Conservation (phyloP, 306 rosid species). For the Corylus heterophylla region DNA sequence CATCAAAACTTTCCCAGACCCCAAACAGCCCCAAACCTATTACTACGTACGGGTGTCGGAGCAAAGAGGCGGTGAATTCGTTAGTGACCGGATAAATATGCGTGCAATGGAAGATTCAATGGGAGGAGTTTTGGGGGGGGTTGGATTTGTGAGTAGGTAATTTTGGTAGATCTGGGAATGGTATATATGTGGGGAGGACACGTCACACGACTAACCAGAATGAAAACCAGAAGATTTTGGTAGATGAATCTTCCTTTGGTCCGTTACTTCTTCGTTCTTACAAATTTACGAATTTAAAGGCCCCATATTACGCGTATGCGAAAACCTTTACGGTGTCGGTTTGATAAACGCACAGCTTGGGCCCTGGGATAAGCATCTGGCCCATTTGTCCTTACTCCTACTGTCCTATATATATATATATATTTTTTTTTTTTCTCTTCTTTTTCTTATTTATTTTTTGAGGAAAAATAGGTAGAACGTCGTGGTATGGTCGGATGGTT, state of each 20-base stretch:
- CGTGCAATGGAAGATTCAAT: background rate
- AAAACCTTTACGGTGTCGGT: background rate
- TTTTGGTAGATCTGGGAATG: constrained; percentile 37
- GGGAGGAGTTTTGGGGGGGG: background rate
- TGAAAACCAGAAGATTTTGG: background rate
- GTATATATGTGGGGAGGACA: constrained; percentile 1
- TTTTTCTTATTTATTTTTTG: too few relatives aligned
- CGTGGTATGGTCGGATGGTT: too few relatives aligned
- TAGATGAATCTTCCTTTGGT: background rate
- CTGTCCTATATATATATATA: too few relatives aligned
- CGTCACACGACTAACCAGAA: background rate
- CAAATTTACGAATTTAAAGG: background rate
- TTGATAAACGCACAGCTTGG: background rate
- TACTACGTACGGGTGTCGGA: background rate
- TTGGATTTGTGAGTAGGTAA: background rate
- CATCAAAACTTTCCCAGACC: constrained; percentile 26
- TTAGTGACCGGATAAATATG: background rate
- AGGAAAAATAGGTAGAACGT: too few relatives aligned
- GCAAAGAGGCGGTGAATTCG: background rate
- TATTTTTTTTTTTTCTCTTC: too few relatives aligned
- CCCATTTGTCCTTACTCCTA: too few relatives aligned
- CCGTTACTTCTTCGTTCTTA: background rate
- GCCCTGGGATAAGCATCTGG: too few relatives aligned
- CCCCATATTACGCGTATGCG: background rate
- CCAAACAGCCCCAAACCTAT: constrained; percentile 1